Evolutionary conservation across 371 early-diverging fungal genomes (phyloP).

Genomic region (Mortierella sp.): DNA sequence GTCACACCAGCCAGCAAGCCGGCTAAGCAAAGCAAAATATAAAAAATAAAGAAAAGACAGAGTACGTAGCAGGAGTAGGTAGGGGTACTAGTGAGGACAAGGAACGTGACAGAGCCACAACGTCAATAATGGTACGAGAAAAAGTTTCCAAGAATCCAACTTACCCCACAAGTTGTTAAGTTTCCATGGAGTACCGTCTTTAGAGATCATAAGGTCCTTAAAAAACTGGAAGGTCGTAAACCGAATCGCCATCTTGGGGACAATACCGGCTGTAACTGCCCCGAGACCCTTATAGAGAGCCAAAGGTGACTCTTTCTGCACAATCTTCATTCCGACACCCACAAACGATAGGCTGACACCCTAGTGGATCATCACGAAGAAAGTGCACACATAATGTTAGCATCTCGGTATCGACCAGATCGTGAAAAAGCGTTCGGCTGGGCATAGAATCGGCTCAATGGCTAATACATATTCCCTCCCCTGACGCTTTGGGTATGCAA

Average conservation of each 20-base stretch:
- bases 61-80: too few relatives aligned
- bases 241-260: conserved; percentile 99
- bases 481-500: too few relatives aligned
- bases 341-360: conserved; percentile 75
- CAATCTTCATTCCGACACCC: conserved; percentile 86
- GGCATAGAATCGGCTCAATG: too few relatives aligned
- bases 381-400: background rate
- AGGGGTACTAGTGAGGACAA: too few relatives aligned
- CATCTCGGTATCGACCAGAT: too few relatives aligned
- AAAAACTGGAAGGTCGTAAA: conserved; percentile 96
- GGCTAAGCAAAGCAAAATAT: conserved; percentile 60
- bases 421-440: too few relatives aligned
- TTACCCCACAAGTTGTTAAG: conserved; percentile 9
- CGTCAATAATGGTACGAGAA: background rate
- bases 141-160: too few relatives aligned
- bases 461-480: too few relatives aligned
- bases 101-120: too few relatives aligned
- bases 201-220: conserved; percentile 61
- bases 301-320: conserved; percentile 87
- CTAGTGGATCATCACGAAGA: conserved; percentile 6
- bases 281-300: conserved; percentile 98
- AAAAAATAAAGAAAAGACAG: conserved; percentile 1
- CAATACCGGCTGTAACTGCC: conserved; percentile 97
- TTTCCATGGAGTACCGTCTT: background rate
- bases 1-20: conserved; percentile 96